Conservation (phyloP, 169 alveolate species). For the Plasmodium berghei region DNA sequence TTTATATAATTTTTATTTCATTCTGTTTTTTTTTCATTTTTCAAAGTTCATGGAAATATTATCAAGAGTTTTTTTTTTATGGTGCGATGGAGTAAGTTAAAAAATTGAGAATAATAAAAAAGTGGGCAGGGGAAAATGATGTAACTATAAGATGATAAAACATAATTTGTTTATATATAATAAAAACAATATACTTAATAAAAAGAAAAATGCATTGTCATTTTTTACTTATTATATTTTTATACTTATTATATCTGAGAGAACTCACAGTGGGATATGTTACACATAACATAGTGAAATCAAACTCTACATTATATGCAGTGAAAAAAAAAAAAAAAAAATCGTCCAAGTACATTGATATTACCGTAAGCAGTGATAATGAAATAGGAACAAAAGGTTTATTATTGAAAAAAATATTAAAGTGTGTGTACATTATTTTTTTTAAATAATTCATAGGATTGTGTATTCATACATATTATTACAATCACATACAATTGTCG, state of each 20-base stretch:
- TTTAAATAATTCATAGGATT: neutral
- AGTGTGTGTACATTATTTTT: neutral
- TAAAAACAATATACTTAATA: neutral
- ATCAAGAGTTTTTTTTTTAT: neutral
- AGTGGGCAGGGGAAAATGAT: neutral
- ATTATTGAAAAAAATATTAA: neutral
- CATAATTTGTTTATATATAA: too few species aligned
- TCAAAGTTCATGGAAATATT: neutral
- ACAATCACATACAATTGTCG: neutral
- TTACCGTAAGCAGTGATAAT: constrained; percentile 74
- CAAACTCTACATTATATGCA: constrained; percentile 46
- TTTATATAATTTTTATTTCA: neutral
- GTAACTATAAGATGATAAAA: neutral
- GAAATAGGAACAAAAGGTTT: constrained; percentile 77
- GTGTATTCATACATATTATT: neutral
- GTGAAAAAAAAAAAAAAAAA: constrained; percentile 64
- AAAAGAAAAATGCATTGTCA: constrained; percentile 47
- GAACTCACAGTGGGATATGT: constrained; percentile 19
- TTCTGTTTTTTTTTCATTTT: neutral
- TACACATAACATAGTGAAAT: constrained; percentile 14
- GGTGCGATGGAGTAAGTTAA: neutral
- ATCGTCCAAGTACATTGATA: constrained; percentile 32
- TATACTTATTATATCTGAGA: constrained; percentile 16
- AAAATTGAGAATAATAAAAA: constrained; percentile 1
- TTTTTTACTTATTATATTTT: constrained; percentile 17